These are phyloP conservation scores for Pythium guiyangense DNA, from an alignment of 352 stramenopile species.

Conservation along the genomic window DNA sequence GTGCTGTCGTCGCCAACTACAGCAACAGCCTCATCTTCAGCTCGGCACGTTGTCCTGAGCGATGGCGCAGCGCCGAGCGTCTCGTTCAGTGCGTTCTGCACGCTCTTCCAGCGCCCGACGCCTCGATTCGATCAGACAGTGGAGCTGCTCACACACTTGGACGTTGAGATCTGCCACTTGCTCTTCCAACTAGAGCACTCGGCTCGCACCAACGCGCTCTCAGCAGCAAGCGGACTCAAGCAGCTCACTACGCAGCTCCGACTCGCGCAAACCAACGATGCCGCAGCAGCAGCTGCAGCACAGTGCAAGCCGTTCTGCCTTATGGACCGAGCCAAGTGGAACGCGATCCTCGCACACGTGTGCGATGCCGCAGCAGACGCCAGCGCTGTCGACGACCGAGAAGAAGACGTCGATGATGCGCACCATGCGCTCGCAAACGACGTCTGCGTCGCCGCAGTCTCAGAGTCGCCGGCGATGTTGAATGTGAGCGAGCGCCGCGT, in stretches of 20 bases:
- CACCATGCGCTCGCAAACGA: slow-evolving; percentile 8
- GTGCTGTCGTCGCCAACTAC: slow-evolving; percentile 9
- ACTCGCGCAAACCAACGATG: slow-evolving; percentile 1
- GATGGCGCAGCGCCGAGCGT: slow-evolving; percentile 3
- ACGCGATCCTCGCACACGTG: slow-evolving; percentile 3
- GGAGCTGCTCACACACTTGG: not conserved
- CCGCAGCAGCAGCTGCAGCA: no score
- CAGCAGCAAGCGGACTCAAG: slow-evolving; percentile 1
- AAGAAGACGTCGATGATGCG: not conserved
- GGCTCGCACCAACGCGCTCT: not conserved
- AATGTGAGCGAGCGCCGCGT: not conserved
- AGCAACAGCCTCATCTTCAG: not conserved
- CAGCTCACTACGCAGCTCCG: slow-evolving; percentile 10
- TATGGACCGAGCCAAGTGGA: slow-evolving; percentile 10
- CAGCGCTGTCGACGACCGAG: not conserved
- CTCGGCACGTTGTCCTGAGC: not conserved
- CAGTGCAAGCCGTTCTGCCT: slow-evolving; percentile 3
- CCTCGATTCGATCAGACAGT: not conserved
- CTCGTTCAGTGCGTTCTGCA: slow-evolving; percentile 18
- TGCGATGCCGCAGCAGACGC: not conserved
- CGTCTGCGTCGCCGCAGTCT: not conserved
- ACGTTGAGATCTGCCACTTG: slow-evolving; percentile 20
- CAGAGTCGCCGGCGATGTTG: no score
- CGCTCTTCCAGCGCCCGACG: slow-evolving; percentile 10
- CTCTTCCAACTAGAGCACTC: slow-evolving; percentile 18